A percentile compares a stretch with the other conserved stretches of the same genome.
Conservation (phyloP, 2,329 filamentous ascomycete species). For the Fusarium keratoplasticum region DNA sequence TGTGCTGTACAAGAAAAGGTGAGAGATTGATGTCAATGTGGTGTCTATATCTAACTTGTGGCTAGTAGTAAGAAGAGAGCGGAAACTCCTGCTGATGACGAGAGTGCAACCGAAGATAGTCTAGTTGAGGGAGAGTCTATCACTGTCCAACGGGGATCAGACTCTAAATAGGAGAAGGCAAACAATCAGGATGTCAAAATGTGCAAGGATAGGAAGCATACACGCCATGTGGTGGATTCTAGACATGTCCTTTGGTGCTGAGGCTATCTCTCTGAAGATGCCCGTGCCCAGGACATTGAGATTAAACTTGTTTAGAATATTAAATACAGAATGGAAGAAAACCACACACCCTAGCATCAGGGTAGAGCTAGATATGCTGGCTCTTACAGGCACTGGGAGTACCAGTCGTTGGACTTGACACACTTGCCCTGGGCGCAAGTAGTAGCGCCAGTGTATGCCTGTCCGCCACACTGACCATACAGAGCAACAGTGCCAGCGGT, state of each 20-base stretch:
- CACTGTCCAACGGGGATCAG: background rate
- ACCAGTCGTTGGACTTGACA: constrained; percentile 5
- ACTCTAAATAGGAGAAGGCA: background rate
- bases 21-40: background rate
- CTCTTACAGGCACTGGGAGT: background rate
- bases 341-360: background rate
- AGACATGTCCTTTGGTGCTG: background rate
- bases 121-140: background rate
- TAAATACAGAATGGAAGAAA: background rate
- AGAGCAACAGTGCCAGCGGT: background rate
- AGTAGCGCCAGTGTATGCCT: constrained; percentile 3
- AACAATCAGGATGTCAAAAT: background rate
- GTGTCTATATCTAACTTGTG: background rate
- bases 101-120: background rate
- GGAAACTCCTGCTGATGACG: background rate
- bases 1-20: background rate
- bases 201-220: too few species aligned
- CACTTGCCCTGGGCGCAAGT: constrained; percentile 7
- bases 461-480: constrained; percentile 5
- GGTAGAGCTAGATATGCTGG: background rate
- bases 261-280: background rate
- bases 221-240: background rate
- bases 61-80: background rate
- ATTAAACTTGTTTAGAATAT: background rate
- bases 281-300: background rate